These are phyloP conservation scores for Aotearoamyces nothofagi DNA, from an alignment of 2,329 filamentous ascomycete genomes.

Conservation along the genomic window DNA sequence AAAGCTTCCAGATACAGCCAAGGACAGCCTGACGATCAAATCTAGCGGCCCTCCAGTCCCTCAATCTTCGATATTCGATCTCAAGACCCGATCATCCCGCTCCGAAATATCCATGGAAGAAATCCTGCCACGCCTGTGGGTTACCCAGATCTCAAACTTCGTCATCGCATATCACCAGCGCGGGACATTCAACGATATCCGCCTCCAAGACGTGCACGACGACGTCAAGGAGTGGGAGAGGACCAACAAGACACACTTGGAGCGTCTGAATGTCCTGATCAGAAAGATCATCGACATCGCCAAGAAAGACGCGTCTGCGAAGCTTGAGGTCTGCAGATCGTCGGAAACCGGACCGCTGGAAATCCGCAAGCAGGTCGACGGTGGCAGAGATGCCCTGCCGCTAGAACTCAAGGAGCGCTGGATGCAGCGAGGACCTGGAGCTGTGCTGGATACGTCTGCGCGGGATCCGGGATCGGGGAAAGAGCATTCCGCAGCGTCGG, in stretches of 20 bases:
- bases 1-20: neutral
- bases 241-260: slow-evolving; percentile 16
- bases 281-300: slow-evolving; percentile 12
- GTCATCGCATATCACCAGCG: slow-evolving; percentile 30
- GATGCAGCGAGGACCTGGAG: too few relatives aligned
- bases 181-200: slow-evolving; percentile 23
- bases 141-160: slow-evolving; percentile 32
- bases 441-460: too few relatives aligned
- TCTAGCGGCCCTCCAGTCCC: slow-evolving; percentile 17
- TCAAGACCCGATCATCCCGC: slow-evolving; percentile 21
- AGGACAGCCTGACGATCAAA: slow-evolving; percentile 7
- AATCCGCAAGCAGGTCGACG: slow-evolving; percentile 1
- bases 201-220: slow-evolving; percentile 22
- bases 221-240: slow-evolving; percentile 26
- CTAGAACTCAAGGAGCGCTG: slow-evolving; percentile 2
- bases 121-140: slow-evolving; percentile 27
- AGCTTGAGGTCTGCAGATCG: neutral
- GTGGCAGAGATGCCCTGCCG: slow-evolving; percentile 3
- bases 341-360: neutral
- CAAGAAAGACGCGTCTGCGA: too few relatives aligned
- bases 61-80: slow-evolving; percentile 31
- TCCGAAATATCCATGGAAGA: slow-evolving; percentile 10
- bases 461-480: too few relatives aligned
- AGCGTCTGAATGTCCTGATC: slow-evolving; percentile 9
- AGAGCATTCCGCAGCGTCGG: too few relatives aligned